Evolutionary conservation across 352 stramenopile species (phyloP), one percentile per base, ranked within the genome.

Genomic region (Thalassiosira hispida): DNA sequence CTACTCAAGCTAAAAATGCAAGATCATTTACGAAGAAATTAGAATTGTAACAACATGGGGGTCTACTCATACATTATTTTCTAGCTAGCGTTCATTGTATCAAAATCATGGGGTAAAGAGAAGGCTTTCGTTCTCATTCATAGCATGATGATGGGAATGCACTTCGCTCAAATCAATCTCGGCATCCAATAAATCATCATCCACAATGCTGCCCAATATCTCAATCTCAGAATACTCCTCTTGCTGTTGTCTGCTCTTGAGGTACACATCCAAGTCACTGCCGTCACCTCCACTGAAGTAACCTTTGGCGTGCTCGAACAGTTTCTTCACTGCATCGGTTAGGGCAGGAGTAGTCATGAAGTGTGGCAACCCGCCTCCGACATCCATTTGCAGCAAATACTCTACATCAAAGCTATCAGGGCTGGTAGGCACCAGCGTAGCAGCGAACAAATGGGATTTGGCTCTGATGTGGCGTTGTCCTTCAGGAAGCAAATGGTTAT

Each of bases 371-470:
- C 71, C 71, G 25, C 79, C 79, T 3, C 79, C 79, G 23, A 86
- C 69, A 68, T 86, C 79, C 79, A 79, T 81, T 53, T 86, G 73
- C 18, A 86, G 44, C 29, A 83, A 53, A 71, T 86, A 86, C 62
- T 86, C 79, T 22, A 86, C 66, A 55, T 86, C 79, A 71, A 86
- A 86, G 1, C 44, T 73, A 71, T 81, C 57, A 23, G 46, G 12
- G 42, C 51, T 53, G 18, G 67, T 73, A 70, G 74, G 79, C 12
- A 38, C 66, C 8, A 86, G 64, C 27, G 79, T 83, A 4, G 66
- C 70, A 35, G 67, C 53, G 60, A 86, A 86, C 12, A 86, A 52
- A 57, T 86, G 73, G 47, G 72, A 83, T 27, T 71, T 79, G 2
- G 79, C 79, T 42, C 79, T 71, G 22, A 68, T 79, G 38, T 79